A percentile compares a stretch with the other conserved stretches of the same genome.
phyloP scores from a whole-genome alignment of 1,139 yeast species.

The Magnusiomyces fungicola region DNA sequence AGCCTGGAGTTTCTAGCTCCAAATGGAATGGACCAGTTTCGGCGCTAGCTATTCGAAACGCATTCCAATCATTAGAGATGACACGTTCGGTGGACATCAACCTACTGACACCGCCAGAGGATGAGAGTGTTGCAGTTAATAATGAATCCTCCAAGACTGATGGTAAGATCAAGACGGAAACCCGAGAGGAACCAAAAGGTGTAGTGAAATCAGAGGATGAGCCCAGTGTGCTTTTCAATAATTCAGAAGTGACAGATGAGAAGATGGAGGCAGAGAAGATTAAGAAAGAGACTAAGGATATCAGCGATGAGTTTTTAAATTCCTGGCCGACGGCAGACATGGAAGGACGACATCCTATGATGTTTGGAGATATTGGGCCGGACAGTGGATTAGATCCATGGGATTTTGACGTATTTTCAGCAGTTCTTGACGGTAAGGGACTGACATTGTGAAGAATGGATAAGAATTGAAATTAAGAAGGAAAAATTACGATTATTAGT shows the following conservation, averaged over 20 bases:
- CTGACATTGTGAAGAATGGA: background rate
- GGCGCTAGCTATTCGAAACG: constrained; percentile 4
- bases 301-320: background rate
- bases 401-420: background rate
- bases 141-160: background rate
- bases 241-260: no score
- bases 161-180: background rate
- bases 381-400: constrained; percentile 3
- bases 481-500: no score
- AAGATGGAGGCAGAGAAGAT: background rate
- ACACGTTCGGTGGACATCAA: constrained; percentile 1
- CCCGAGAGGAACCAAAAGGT: no score
- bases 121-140: background rate
- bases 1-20: background rate
- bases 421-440: background rate
- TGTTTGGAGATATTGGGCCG: background rate
- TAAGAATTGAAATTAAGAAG: no score
- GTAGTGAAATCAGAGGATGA: no score
- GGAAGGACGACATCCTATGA: background rate
- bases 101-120: constrained; percentile 4
- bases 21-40: constrained; percentile 6
- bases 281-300: background rate
- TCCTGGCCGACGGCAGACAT: constrained; percentile 1
- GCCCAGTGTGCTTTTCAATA: no score
- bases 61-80: constrained; percentile 2